Evolutionary conservation across 441 rosid genomes (phyloP).

Genomic region (Populus trichocarpa): DNA sequence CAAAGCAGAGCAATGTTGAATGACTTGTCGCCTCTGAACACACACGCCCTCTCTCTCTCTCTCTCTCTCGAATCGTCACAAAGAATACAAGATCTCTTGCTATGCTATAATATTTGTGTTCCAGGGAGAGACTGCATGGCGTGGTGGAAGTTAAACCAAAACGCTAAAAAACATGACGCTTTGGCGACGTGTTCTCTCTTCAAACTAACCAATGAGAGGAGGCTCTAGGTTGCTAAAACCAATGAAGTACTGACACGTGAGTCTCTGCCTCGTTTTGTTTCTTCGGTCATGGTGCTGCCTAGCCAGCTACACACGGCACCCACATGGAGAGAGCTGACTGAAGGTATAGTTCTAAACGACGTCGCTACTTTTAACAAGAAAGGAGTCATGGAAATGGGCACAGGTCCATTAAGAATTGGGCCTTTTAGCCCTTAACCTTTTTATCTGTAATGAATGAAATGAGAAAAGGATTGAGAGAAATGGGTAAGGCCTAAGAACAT

Average conservation of each 20-base stretch:
- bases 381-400: no score
- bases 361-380: background rate
- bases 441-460: background rate
- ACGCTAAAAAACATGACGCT: background rate
- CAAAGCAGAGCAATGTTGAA: background rate
- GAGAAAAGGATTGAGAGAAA: background rate
- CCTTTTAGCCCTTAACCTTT: background rate
- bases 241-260: slow-evolving; percentile 27
- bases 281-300: background rate
- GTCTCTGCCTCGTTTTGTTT: background rate
- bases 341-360: background rate
- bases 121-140: background rate
- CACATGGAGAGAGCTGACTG: background rate
- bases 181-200: slow-evolving; percentile 36
- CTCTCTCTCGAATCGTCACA: background rate
- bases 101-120: background rate
- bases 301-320: background rate
- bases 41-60: slow-evolving; percentile 7
- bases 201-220: slow-evolving; percentile 38
- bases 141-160: slow-evolving; percentile 7
- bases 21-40: background rate
- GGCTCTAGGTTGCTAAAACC: slow-evolving; percentile 22
- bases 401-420: background rate
- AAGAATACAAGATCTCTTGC: background rate
- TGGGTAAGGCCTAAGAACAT: background rate